Percentiles rank a stretch among this genome's conserved stretches.
Conservation (phyloP, 805 yeast species). For the Ogataea wickerhamii region DNA sequence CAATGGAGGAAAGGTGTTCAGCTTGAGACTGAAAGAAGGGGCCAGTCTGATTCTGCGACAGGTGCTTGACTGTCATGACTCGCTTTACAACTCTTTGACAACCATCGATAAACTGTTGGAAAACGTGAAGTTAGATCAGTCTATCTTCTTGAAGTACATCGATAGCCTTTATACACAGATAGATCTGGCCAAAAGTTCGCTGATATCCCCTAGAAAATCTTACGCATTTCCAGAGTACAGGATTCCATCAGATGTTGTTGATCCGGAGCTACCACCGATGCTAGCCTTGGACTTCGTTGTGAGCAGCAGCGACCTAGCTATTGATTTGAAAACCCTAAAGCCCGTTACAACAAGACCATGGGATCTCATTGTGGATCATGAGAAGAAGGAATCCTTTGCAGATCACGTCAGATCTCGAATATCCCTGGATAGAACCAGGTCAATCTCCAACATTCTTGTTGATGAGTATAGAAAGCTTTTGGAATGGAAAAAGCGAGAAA, state of each 20-base stretch:
- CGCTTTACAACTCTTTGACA: constrained; percentile 41
- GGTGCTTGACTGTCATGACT: constrained; percentile 33
- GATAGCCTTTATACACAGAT: constrained; percentile 31
- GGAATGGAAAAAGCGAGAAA: constrained; percentile 27
- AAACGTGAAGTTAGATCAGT: constrained; percentile 18
- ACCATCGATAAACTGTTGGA: constrained; percentile 36
- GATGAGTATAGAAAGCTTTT: constrained; percentile 36
- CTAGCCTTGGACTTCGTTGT: constrained; percentile 56
- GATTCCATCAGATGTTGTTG: constrained; percentile 34
- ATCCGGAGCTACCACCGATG: constrained; percentile 45
- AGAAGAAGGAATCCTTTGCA: constrained; percentile 47
- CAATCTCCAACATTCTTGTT: constrained; percentile 37
- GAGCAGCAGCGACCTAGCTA: constrained; percentile 57
- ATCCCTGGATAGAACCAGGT: constrained; percentile 39
- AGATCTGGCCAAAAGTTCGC: constrained; percentile 32
- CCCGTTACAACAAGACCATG: constrained; percentile 58
- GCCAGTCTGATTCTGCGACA: constrained; percentile 41
- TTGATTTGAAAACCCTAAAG: constrained; percentile 53
- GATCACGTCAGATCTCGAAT: constrained; percentile 57
- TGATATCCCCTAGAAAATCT: constrained; percentile 51
- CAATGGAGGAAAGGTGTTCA: constrained; percentile 40
- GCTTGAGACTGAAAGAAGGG: constrained; percentile 36
- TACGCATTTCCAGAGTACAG: constrained; percentile 58
- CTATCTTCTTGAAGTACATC: constrained; percentile 21
- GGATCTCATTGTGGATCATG: constrained; percentile 45